Conservation (phyloP, 192 early-diverging fungal genomes). For the Coemansia asiatica region DNA sequence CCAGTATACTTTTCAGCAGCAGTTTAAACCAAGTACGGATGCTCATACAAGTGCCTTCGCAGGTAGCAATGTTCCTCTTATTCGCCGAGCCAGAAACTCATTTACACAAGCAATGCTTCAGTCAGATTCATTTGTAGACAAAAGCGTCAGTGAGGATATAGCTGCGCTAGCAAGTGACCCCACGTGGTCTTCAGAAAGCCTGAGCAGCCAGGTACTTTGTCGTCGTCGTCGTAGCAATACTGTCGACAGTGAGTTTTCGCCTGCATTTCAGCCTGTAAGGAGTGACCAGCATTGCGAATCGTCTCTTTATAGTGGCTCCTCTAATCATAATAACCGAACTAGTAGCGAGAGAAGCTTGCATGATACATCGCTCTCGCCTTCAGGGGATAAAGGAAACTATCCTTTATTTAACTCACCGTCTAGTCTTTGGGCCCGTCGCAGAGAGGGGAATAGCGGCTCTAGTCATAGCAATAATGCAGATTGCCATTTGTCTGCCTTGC, state of each 20-base stretch:
- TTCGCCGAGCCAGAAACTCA: constrained; percentile 20
- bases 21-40: neutral
- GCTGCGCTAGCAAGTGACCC: constrained; percentile 9
- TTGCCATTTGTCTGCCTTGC: neutral
- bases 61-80: constrained; percentile 4
- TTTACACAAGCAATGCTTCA: constrained; percentile 22
- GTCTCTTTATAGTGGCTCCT: neutral
- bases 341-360: neutral
- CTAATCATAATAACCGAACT: neutral
- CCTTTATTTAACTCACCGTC: neutral
- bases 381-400: neutral
- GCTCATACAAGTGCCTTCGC: neutral
- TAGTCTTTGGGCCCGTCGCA: neutral
- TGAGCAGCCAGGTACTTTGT: neutral
- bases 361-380: neutral
- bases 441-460: neutral
- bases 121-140: constrained; percentile 34
- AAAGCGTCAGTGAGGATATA: constrained; percentile 31
- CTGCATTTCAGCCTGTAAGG: neutral
- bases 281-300: neutral
- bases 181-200: neutral
- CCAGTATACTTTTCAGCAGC: neutral
- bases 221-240: constrained; percentile 17
- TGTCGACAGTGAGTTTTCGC: constrained; percentile 11
- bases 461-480: neutral